Base-by-base conservation (phyloP, 371 early-diverging fungal genomes). In the Choanephora cucurbitarum region DNA sequence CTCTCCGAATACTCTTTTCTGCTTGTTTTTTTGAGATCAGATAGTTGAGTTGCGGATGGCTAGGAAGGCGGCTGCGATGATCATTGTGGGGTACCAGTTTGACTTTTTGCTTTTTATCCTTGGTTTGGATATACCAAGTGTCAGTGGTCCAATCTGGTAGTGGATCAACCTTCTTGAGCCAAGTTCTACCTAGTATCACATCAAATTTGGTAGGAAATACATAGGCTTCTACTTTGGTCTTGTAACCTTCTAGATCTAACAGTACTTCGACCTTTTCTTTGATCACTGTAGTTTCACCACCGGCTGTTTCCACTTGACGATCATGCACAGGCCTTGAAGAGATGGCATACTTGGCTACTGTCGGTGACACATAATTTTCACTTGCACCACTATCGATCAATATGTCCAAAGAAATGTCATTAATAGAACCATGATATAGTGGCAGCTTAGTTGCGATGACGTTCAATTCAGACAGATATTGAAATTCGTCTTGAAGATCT, bases 171-270 rank as follows among this genome's bases (percentile, higher is more conserved):
- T 58, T 18, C 13, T 52, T 43, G 21, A 58, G 32, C 59, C 59
- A 58, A 1, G 52, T 23, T 15, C 52, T 18, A 5, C 59, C 52
- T 21, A 58, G 42, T 1, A 58, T 58, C 0, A 58, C 11, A 19
- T 58, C 52, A 41, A 58, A 58, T 21, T 58, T 58, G 2, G 59
- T 46, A 11, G 45, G 52, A 9, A 51, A 52, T 14, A 58, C 59
- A 41, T 39, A 58, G 7, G 52, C 45, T 32, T 6, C 32, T 32
- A 32, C 32, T 10, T 10, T 32, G 10, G 32, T 32, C 32, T 32
- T 32, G 32, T 6, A 32, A 32, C 32, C 32, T 6, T 10, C 10
- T 32, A 32, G 10, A 10, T 32, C 32, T 1, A 34, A 23, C 15
- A 58, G 18, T 22, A 23, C 15, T 17, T 39, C 51, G 21, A 40